phyloP scores from a whole-genome alignment of 345 rosid species.

The Ceriops zippeliana region DNA sequence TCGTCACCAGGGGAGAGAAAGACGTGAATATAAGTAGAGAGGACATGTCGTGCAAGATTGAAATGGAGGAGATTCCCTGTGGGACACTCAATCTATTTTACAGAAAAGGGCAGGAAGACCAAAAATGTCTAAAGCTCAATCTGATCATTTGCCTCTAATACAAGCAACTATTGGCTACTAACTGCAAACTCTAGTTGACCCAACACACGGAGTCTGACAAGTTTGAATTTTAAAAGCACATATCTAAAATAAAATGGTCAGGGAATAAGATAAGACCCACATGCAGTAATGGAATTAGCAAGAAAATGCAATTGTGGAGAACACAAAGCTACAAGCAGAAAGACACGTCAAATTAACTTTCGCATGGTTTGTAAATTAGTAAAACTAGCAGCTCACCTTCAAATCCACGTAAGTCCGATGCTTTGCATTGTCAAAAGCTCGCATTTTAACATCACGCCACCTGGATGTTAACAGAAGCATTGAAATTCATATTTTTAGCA shows the following conservation, averaged over 20 bases:
- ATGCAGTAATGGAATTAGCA: neutral
- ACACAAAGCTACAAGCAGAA: no score
- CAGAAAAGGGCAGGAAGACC: conserved; percentile 18
- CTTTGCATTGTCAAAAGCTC: conserved; percentile 88
- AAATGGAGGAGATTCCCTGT: conserved; percentile 26
- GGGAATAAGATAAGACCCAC: conserved; percentile 4
- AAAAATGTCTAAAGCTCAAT: conserved; percentile 5
- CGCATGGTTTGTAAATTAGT: neutral
- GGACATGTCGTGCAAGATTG: conserved; percentile 12
- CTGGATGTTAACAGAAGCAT: conserved; percentile 34
- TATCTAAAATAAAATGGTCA: neutral
- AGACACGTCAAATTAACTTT: no score
- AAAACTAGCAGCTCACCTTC: conserved; percentile 46
- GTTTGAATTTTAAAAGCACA: conserved; percentile 12
- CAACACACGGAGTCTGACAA: conserved; percentile 8
- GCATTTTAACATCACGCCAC: conserved; percentile 96
- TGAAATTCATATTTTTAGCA: neutral
- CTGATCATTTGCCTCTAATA: conserved; percentile 32
- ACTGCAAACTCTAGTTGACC: conserved; percentile 16
- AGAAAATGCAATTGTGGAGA: no score
- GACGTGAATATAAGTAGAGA: neutral
- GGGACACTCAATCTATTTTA: conserved; percentile 15
- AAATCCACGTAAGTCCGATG: conserved; percentile 95
- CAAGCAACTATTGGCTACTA: conserved; percentile 32
- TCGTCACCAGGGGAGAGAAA: neutral